Conservation (phyloP, 257 asterid genomes). For the Nicotiana sylvestris region DNA sequence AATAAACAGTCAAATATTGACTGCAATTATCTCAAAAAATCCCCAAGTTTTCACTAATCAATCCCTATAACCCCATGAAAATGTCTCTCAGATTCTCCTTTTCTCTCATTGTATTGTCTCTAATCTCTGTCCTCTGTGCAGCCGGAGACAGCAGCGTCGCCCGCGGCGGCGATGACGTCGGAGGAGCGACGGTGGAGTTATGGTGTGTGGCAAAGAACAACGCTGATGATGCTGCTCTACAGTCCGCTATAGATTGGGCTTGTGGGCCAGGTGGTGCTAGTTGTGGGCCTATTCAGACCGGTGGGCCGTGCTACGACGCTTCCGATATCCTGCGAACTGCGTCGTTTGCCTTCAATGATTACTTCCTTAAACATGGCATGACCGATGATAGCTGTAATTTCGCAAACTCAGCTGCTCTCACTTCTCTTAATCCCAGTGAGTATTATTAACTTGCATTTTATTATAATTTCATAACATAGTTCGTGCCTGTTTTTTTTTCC, state of each 20-base stretch:
- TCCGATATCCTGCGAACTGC: slow-evolving; percentile 65
- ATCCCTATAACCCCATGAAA: neutral
- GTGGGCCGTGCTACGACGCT: slow-evolving; percentile 79
- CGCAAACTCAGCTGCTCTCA: slow-evolving; percentile 65
- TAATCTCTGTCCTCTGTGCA: neutral
- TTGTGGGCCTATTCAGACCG: slow-evolving; percentile 71
- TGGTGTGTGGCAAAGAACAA: slow-evolving; percentile 18
- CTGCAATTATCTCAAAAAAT: too few relatives aligned
- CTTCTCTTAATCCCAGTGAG: slow-evolving; percentile 76
- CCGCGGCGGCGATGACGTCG: neutral
- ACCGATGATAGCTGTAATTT: slow-evolving; percentile 61
- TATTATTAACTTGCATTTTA: neutral
- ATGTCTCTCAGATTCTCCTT: neutral
- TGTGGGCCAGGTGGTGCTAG: slow-evolving; percentile 56
- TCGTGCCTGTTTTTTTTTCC: too few relatives aligned
- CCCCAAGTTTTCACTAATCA: too few relatives aligned
- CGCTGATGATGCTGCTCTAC: slow-evolving; percentile 8
- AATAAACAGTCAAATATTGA: too few relatives aligned
- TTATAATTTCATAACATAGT: neutral
- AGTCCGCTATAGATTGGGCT: slow-evolving; percentile 13
- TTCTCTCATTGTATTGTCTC: neutral
- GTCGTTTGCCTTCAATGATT: slow-evolving; percentile 79
- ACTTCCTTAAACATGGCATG: slow-evolving; percentile 51
- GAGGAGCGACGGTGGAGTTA: neutral
- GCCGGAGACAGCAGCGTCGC: neutral